Conservation (phyloP, 2,329 filamentous ascomycete species). For the Massarina eburnea region DNA sequence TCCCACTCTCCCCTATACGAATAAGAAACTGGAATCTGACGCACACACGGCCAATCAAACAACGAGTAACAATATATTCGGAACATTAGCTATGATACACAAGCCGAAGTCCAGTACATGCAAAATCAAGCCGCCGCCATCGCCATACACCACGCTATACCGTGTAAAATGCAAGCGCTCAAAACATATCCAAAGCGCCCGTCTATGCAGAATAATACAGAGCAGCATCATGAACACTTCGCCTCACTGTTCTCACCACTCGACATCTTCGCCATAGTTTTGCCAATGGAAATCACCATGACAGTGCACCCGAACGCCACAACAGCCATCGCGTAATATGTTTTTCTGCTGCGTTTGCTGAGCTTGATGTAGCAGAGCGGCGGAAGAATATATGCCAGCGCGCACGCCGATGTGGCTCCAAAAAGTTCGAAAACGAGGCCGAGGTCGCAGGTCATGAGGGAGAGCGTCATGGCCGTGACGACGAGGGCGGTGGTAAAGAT, state of each 20-base stretch:
- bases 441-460: slow-evolving; percentile 86
- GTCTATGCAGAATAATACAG: slow-evolving; percentile 15
- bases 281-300: slow-evolving; percentile 64
- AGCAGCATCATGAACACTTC: slow-evolving; percentile 24
- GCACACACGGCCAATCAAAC: background rate
- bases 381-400: slow-evolving; percentile 91
- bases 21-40: background rate
- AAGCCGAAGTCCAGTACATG: background rate
- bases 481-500: slow-evolving; percentile 83
- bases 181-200: slow-evolving; percentile 13
- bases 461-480: slow-evolving; percentile 73
- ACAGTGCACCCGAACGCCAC: slow-evolving; percentile 78
- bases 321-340: slow-evolving; percentile 68
- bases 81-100: background rate
- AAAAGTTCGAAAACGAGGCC: slow-evolving; percentile 95
- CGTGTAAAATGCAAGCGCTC: slow-evolving; percentile 8
- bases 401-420: slow-evolving; percentile 90
- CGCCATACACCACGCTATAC: slow-evolving; percentile 1
- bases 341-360: slow-evolving; percentile 74
- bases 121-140: background rate
- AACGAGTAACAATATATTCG: background rate
- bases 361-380: slow-evolving; percentile 95
- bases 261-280: slow-evolving; percentile 32
- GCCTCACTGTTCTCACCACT: slow-evolving; percentile 22
- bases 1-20: too few species aligned